Evolutionary conservation across 495 filamentous ascomycete species (phyloP).

Genomic region (Trichoderma orchidacearum): DNA sequence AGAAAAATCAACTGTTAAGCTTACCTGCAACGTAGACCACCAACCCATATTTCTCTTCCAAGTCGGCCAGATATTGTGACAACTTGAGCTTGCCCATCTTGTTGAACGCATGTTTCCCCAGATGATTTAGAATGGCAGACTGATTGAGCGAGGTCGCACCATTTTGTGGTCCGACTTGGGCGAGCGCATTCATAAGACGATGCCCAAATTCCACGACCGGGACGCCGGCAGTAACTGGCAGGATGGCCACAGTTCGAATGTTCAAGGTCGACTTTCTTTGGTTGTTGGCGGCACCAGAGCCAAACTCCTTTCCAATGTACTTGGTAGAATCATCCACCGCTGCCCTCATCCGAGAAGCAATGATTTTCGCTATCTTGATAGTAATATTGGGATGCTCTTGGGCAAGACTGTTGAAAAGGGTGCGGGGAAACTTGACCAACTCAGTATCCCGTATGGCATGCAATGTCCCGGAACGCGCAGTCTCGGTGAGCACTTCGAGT

Average conservation of each 20-base stretch:
- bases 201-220: conserved; percentile 93
- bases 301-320: conserved; percentile 26
- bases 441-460: conserved; percentile 97
- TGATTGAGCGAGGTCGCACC: conserved; percentile 91
- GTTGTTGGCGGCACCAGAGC: conserved; percentile 36
- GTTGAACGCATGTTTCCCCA: conserved; percentile 91
- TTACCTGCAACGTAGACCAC: conserved; percentile 88
- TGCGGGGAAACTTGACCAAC: conserved; percentile 88
- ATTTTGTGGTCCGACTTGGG: conserved; percentile 75
- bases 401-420: conserved; percentile 92
- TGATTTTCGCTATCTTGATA: conserved; percentile 97
- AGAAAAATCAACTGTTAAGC: conserved; percentile 12
- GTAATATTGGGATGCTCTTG: conserved; percentile 96
- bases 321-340: conserved; percentile 63
- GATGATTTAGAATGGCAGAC: conserved; percentile 81
- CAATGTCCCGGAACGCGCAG: conserved; percentile 71
- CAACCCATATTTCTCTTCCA: conserved; percentile 94
- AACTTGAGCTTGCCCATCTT: conserved; percentile 95
- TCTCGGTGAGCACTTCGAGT: conserved; percentile 93
- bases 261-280: conserved; percentile 59
- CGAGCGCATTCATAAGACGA: conserved; percentile 72
- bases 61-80: conserved; percentile 87
- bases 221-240: conserved; percentile 83
- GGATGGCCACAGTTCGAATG: conserved; percentile 78
- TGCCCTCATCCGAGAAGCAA: conserved; percentile 86